Conservation (phyloP, 495 filamentous ascomycete species). For the Xanthoparmelia taractica region DNA sequence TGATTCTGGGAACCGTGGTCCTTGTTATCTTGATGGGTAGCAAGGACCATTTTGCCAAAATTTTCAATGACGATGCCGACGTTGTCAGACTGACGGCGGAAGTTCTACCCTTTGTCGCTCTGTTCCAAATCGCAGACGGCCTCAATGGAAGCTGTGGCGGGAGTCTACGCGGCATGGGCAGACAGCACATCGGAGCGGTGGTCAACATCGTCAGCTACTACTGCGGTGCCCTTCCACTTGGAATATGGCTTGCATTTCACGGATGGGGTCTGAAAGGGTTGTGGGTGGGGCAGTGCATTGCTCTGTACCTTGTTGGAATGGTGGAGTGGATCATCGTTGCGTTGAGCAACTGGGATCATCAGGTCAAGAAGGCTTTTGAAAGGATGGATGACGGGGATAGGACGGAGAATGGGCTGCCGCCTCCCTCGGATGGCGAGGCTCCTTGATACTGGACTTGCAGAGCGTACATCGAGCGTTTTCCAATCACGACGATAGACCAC, state of each 20-base stretch:
- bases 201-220: conserved; percentile 91
- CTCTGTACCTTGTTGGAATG: conserved; percentile 71
- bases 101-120: conserved; percentile 78
- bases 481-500: conserved; percentile 2
- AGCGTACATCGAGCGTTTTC: conserved; percentile 1
- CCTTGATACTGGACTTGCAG: neutral
- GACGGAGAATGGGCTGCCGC: conserved; percentile 11
- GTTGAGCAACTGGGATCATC: conserved; percentile 66
- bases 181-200: conserved; percentile 81
- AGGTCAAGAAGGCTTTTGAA: conserved; percentile 68
- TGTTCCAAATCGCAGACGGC: conserved; percentile 94
- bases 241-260: conserved; percentile 81
- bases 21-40: conserved; percentile 66
- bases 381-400: conserved; percentile 60
- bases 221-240: conserved; percentile 71
- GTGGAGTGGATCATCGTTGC: conserved; percentile 78
- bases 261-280: conserved; percentile 80
- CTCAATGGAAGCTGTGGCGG: conserved; percentile 82
- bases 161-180: conserved; percentile 72
- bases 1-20: conserved; percentile 59
- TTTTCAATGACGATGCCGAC: conserved; percentile 72
- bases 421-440: neutral
- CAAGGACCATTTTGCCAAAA: conserved; percentile 66
- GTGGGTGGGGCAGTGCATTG: conserved; percentile 88
- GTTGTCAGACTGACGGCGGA: conserved; percentile 73